These are phyloP conservation scores for Termitomyces sp. DNA, from an alignment of 768 basidiomycete species.

Conservation along the genomic window DNA sequence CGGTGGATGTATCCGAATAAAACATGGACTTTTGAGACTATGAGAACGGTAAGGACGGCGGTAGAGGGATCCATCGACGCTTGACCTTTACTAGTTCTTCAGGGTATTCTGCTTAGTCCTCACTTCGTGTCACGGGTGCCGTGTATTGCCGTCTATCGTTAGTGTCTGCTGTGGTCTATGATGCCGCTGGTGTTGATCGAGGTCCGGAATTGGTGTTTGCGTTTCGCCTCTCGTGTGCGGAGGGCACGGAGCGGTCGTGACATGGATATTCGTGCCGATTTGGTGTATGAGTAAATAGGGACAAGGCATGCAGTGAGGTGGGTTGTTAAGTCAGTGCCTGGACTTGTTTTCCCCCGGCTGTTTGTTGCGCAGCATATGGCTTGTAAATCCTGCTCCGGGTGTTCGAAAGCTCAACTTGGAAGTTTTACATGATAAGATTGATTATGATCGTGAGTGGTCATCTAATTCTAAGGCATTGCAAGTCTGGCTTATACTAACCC, in stretches of 20 bases:
- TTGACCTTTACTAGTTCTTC: too few relatives aligned
- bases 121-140: too few relatives aligned
- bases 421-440: background rate
- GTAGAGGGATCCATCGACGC: too few relatives aligned
- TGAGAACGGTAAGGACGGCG: too few relatives aligned
- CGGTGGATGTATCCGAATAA: too few relatives aligned
- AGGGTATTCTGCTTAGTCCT: too few relatives aligned
- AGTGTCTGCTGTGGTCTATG: too few relatives aligned
- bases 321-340: background rate
- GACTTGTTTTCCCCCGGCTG: background rate
- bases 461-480: background rate
- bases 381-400: background rate
- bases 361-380: background rate
- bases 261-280: background rate
- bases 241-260: too few relatives aligned
- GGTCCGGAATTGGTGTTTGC: background rate
- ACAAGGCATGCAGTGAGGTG: background rate
- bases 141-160: background rate
- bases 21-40: too few relatives aligned
- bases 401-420: too few relatives aligned
- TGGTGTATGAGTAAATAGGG: background rate
- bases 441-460: background rate
- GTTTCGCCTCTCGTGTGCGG: background rate
- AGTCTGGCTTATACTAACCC: background rate
- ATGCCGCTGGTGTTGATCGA: too few relatives aligned